A percentile compares a stretch with the other conserved stretches of the same genome.
phyloP scores from a whole-genome alignment of 352 stramenopile genomes.

The Pythium brassicae region DNA sequence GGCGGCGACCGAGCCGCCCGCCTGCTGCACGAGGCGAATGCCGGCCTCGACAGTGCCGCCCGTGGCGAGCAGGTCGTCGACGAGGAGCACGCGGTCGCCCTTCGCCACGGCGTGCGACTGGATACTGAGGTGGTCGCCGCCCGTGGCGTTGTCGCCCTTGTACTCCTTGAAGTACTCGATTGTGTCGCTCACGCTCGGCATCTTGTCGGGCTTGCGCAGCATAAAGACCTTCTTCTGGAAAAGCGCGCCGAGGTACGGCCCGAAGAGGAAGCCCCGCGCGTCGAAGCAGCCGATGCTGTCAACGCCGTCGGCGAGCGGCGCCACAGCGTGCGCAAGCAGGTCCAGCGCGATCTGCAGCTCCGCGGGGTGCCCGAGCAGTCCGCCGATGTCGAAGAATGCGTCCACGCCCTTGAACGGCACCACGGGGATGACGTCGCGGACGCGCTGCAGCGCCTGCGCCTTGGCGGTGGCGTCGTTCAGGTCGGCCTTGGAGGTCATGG shows the following conservation, averaged over 20 bases:
- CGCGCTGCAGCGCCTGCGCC: conserved; percentile 43
- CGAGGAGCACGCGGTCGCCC: conserved; percentile 91
- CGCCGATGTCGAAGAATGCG: conserved; percentile 95
- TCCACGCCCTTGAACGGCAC: conserved; percentile 95
- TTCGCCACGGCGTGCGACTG: conserved; percentile 68
- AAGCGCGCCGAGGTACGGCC: conserved; percentile 91
- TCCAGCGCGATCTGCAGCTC: conserved; percentile 92
- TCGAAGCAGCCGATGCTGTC: conserved; percentile 92
- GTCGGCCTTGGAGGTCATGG: conserved; percentile 32
- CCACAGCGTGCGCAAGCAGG: conserved; percentile 81
- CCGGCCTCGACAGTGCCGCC: conserved; percentile 91
- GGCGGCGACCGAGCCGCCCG: conserved; percentile 85
- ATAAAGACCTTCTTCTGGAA: conserved; percentile 98
- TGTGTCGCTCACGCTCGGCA: conserved; percentile 92
- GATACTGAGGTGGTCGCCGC: conserved; percentile 85
- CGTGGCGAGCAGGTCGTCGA: conserved; percentile 97
- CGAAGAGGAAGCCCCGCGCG: conserved; percentile 96
- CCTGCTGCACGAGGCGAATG: conserved; percentile 84
- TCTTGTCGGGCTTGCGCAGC: conserved; percentile 97
- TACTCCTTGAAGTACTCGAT: conserved; percentile 94
- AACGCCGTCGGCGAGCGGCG: conserved; percentile 47
- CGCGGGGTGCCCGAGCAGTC: conserved; percentile 85
- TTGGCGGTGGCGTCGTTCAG: conserved; percentile 44
- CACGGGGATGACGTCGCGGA: conserved; percentile 91
- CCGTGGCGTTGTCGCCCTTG: conserved; percentile 80